A percentile compares a stretch with the other conserved stretches of the same genome.
These are phyloP conservation scores for Akanthomyces dipterigenus DNA, from an alignment of 2,329 filamentous ascomycete species.

Conservation along the genomic window DNA sequence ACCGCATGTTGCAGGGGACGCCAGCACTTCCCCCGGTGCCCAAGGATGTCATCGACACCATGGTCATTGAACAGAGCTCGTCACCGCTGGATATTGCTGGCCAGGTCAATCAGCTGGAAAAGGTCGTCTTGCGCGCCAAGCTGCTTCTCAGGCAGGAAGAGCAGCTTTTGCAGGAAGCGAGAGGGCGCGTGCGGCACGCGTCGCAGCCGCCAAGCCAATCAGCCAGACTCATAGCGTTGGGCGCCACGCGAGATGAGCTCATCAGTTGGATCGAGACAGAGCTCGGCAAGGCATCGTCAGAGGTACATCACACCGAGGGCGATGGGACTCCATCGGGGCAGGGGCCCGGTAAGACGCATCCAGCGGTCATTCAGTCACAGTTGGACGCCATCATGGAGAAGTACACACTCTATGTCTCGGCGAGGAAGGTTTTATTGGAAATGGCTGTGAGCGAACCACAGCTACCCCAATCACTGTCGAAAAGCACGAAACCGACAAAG, in stretches of 20 bases:
- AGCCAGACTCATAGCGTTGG: conserved; percentile 46
- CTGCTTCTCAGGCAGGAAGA: conserved; percentile 51
- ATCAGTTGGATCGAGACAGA: conserved; percentile 61
- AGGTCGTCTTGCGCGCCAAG: conserved; percentile 51
- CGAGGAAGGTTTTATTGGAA: conserved; percentile 41
- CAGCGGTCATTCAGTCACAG: conserved; percentile 28
- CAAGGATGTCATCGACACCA: conserved; percentile 42
- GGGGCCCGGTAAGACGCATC: conserved; percentile 28
- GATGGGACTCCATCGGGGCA: conserved; percentile 19
- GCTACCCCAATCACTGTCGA: conserved; percentile 19
- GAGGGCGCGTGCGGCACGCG: conserved; percentile 29
- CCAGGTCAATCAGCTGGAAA: conserved; percentile 48
- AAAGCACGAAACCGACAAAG: conserved; percentile 8
- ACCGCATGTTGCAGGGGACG: conserved; percentile 39
- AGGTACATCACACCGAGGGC: conserved; percentile 19
- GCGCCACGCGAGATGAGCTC: conserved; percentile 49
- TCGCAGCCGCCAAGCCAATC: conserved; percentile 25
- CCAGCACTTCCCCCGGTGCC: conserved; percentile 44
- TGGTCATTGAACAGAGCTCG: conserved; percentile 35
- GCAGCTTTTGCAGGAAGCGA: conserved; percentile 42
- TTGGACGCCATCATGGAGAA: conserved; percentile 45
- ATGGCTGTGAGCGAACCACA: conserved; percentile 29
- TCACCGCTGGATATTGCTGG: conserved; percentile 37
- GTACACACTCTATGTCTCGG: conserved; percentile 46
- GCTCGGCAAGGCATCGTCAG: conserved; percentile 43